Evolutionary conservation across 148 eudicot species (phyloP).

Genomic region (Oxyria digyna): DNA sequence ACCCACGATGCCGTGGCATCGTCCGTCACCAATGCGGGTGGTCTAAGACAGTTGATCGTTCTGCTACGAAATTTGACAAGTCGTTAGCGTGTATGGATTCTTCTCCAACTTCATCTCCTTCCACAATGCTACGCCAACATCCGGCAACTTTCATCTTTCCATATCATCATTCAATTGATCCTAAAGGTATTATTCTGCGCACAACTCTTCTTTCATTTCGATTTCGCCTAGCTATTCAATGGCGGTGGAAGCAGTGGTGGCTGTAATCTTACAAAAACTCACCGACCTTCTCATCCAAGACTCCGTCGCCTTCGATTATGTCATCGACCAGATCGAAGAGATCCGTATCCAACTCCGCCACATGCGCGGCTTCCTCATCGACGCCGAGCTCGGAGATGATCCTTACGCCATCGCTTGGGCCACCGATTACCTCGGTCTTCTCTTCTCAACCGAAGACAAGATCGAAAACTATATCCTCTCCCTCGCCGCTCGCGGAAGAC

Average conservation of each 20-base stretch:
- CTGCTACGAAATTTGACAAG: neutral
- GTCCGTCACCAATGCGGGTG: too few relatives aligned
- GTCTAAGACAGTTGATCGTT: neutral
- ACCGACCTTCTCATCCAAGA: constrained; percentile 16
- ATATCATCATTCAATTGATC: neutral
- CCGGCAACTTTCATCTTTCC: neutral
- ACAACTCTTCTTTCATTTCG: too few relatives aligned
- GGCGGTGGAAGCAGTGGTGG: constrained; percentile 19
- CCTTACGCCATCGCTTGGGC: constrained; percentile 5
- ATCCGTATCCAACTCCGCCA: constrained; percentile 12
- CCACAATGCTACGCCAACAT: neutral
- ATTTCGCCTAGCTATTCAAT: neutral
- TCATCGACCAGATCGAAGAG: constrained; percentile 13
- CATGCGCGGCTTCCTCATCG: constrained; percentile 15
- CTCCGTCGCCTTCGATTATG: constrained; percentile 11
- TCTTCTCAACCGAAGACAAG: constrained; percentile 17
- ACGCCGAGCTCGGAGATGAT: constrained; percentile 5
- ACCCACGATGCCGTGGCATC: too few relatives aligned
- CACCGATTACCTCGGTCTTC: constrained; percentile 5
- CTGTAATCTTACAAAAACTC: constrained; percentile 14
- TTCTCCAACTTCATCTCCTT: neutral
- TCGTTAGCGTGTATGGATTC: neutral
- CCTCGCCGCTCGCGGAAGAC: constrained; percentile 10
- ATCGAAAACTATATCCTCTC: constrained; percentile 19
- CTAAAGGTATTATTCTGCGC: neutral